Percentiles rank a stretch among this genome's conserved stretches.
Evolutionary conservation across 148 eudicot species (phyloP).

Genomic region (Rhododendron henanense): DNA sequence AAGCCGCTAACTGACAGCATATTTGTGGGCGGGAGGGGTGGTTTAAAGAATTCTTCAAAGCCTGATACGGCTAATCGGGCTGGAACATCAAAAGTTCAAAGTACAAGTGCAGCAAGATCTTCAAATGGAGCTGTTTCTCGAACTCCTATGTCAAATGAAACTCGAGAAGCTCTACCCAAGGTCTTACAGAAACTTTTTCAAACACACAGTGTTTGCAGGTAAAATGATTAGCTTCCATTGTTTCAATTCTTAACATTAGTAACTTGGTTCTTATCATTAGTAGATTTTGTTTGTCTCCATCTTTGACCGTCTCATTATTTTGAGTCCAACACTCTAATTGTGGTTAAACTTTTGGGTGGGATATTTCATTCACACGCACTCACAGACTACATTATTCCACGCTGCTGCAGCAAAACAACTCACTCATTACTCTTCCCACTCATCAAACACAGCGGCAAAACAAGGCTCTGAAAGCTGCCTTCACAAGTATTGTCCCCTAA

Average conservation of each 20-base stretch:
- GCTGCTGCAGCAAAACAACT: neutral
- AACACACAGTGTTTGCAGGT: slow-evolving; percentile 81
- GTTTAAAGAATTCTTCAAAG: slow-evolving; percentile 19
- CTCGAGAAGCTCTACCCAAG: slow-evolving; percentile 60
- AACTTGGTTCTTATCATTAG: neutral
- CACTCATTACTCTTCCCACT: neutral
- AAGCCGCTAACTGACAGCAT: slow-evolving; percentile 19
- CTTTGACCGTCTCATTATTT: neutral
- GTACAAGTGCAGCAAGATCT: slow-evolving; percentile 26
- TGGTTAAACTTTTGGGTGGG: neutral
- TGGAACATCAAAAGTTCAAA: slow-evolving; percentile 25
- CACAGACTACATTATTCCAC: neutral
- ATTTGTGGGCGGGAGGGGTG: slow-evolving; percentile 6
- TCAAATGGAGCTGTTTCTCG: slow-evolving; percentile 32
- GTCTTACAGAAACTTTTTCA: slow-evolving; percentile 60
- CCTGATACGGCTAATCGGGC: slow-evolving; percentile 19
- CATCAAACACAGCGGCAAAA: neutral
- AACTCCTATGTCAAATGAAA: slow-evolving; percentile 51
- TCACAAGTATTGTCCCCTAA: neutral
- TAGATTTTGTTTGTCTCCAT: neutral
- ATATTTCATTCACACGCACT: neutral
- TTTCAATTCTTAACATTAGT: neutral
- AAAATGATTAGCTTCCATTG: neutral
- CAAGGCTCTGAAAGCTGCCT: neutral
- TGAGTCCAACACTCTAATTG: neutral